Evolutionary conservation across 2,329 filamentous ascomycete species (phyloP).

Genomic region (Cylindrodendrum hubeiense): DNA sequence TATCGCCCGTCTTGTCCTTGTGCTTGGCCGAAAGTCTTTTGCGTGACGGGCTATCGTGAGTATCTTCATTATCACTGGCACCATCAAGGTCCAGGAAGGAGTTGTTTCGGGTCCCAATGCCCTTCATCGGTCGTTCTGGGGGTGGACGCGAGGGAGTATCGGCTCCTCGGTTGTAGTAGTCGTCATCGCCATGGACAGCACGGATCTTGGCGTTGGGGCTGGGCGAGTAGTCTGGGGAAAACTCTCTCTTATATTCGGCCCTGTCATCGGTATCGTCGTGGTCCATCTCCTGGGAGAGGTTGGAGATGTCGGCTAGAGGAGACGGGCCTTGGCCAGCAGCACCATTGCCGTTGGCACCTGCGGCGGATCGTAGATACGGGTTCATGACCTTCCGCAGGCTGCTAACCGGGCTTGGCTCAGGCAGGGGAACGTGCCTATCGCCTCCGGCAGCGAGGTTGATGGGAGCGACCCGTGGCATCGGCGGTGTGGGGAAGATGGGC

Average conservation of each 20-base stretch:
- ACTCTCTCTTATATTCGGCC: constrained; percentile 65
- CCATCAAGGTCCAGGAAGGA: constrained; percentile 65
- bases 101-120: constrained; percentile 53
- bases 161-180: constrained; percentile 31
- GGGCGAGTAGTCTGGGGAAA: constrained; percentile 82
- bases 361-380: constrained; percentile 73
- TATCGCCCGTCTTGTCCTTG: constrained; percentile 16
- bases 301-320: constrained; percentile 41
- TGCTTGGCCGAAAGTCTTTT: constrained; percentile 30
- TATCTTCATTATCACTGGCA: constrained; percentile 61
- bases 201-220: constrained; percentile 79
- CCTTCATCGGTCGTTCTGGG: constrained; percentile 46
- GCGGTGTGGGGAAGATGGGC: constrained; percentile 58
- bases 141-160: constrained; percentile 53
- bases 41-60: constrained; percentile 34
- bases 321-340: constrained; percentile 44
- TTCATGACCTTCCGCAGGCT: constrained; percentile 90
- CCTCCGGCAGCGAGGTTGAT: constrained; percentile 49
- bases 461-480: constrained; percentile 53
- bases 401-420: constrained; percentile 75
- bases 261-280: constrained; percentile 35
- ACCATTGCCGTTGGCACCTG: constrained; percentile 40
- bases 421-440: constrained; percentile 46
- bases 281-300: constrained; percentile 34
- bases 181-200: constrained; percentile 64